Percentiles rank a stretch among this genome's conserved stretches.
These are phyloP conservation scores for Pichia scutulata DNA, from an alignment of 805 yeast species.

Conservation along the genomic window DNA sequence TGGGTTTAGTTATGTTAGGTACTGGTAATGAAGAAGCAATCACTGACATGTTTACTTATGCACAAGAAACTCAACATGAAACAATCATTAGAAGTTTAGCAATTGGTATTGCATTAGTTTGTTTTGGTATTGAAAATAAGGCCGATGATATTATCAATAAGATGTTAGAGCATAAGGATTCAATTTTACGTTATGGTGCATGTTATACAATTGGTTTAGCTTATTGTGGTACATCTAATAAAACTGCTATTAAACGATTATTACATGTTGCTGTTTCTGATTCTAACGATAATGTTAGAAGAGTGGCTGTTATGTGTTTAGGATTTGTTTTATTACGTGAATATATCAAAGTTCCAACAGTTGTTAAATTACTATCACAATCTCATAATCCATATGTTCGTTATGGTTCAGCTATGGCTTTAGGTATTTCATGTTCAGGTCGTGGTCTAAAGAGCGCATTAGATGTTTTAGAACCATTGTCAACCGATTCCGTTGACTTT, in stretches of 20 bases:
- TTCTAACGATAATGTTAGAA: conserved; percentile 91
- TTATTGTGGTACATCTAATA: conserved; percentile 93
- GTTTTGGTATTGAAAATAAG: conserved; percentile 76
- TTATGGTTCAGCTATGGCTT: conserved; percentile 95
- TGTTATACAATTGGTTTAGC: conserved; percentile 92
- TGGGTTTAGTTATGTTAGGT: conserved; percentile 95
- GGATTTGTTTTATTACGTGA: conserved; percentile 90
- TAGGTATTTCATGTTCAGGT: conserved; percentile 97
- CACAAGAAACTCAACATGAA: conserved; percentile 93
- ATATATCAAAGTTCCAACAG: conserved; percentile 87
- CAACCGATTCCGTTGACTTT: conserved; percentile 91
- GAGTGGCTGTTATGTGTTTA: conserved; percentile 87
- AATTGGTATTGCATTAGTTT: conserved; percentile 78
- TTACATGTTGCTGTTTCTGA: conserved; percentile 94
- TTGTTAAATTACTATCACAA: conserved; percentile 86
- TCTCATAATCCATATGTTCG: conserved; percentile 97
- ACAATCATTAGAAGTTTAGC: conserved; percentile 91
- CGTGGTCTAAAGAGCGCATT: conserved; percentile 82
- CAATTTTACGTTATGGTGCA: conserved; percentile 91
- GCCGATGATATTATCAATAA: conserved; percentile 64
- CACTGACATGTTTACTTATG: conserved; percentile 80
- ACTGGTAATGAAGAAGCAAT: conserved; percentile 64
- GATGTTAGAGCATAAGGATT: conserved; percentile 65
- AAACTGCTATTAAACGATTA: conserved; percentile 75
- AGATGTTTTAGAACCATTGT: conserved; percentile 85